These are phyloP conservation scores for Sphagnum tenellum DNA, from an alignment of 225 moss, liverwort and hornwort species.

Conservation along the genomic window DNA sequence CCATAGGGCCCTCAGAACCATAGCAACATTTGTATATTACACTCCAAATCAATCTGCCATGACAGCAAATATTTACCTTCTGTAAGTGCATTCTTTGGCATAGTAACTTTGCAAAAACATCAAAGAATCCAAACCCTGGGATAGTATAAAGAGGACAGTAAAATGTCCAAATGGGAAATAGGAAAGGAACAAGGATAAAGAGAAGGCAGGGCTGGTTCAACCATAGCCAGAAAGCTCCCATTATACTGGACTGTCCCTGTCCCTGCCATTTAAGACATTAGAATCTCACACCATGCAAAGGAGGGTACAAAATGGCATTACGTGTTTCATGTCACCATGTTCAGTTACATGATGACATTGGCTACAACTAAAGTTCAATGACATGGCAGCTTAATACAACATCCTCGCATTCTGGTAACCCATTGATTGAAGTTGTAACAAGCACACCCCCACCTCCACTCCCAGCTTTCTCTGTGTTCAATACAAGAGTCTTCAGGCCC, in stretches of 20 bases:
- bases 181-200: not conserved
- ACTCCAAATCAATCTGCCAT: no score
- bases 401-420: slow-evolving; percentile 19
- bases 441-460: slow-evolving; percentile 22
- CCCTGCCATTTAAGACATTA: not conserved
- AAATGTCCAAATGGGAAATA: no score
- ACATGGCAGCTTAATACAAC: slow-evolving; percentile 44
- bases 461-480: slow-evolving; percentile 27
- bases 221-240: slow-evolving; percentile 9
- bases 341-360: not conserved
- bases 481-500: slow-evolving; percentile 33
- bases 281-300: no score
- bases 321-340: not conserved
- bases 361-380: slow-evolving; percentile 23
- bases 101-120: no score
- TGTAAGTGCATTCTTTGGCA: no score
- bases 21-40: no score
- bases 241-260: not conserved
- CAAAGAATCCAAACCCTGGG: no score
- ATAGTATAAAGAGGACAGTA: no score
- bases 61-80: no score
- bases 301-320: not conserved
- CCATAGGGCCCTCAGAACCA: no score
- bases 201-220: slow-evolving; percentile 10
- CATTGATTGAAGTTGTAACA: slow-evolving; percentile 31